A percentile compares a stretch with the other conserved stretches of the same genome.
phyloP scores from a whole-genome alignment of 2,329 filamentous ascomycete species.

The Fusarium graminum region DNA sequence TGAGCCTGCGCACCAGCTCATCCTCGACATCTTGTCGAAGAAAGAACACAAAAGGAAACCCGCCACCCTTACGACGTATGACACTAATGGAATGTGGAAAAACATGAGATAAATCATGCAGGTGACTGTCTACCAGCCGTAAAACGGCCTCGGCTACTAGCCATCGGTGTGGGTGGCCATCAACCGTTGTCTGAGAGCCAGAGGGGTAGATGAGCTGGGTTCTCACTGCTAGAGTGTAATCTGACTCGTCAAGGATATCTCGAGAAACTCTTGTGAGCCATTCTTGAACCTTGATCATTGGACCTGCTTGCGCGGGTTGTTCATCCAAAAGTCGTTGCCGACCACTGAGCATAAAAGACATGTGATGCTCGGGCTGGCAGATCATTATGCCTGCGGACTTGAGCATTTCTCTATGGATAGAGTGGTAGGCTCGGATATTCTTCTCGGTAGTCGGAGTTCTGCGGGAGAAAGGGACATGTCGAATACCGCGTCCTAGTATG shows the following conservation, averaged over 20 bases:
- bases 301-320: conserved; percentile 57
- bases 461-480: conserved; percentile 70
- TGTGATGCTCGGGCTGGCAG: conserved; percentile 71
- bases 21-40: conserved; percentile 63
- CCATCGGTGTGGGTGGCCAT: conserved; percentile 69
- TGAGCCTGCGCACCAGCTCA: conserved; percentile 52
- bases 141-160: conserved; percentile 59
- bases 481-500: conserved; percentile 64
- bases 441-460: conserved; percentile 53
- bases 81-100: conserved; percentile 49
- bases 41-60: conserved; percentile 66
- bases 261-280: conserved; percentile 65
- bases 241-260: conserved; percentile 76
- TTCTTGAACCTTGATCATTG: conserved; percentile 65
- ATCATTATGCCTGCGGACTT: conserved; percentile 66
- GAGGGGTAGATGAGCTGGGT: conserved; percentile 71
- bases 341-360: conserved; percentile 74
- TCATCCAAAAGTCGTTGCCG: conserved; percentile 68
- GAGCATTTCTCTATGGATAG: conserved; percentile 57
- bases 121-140: conserved; percentile 58
- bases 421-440: conserved; percentile 52
- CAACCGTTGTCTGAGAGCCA: conserved; percentile 63
- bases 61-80: conserved; percentile 52
- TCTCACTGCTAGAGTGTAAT: conserved; percentile 66
- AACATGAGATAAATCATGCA: conserved; percentile 53